Evolutionary conservation across 2,329 filamentous ascomycete genomes (phyloP).

Genomic region (Aspergillus pseudoterreus): DNA sequence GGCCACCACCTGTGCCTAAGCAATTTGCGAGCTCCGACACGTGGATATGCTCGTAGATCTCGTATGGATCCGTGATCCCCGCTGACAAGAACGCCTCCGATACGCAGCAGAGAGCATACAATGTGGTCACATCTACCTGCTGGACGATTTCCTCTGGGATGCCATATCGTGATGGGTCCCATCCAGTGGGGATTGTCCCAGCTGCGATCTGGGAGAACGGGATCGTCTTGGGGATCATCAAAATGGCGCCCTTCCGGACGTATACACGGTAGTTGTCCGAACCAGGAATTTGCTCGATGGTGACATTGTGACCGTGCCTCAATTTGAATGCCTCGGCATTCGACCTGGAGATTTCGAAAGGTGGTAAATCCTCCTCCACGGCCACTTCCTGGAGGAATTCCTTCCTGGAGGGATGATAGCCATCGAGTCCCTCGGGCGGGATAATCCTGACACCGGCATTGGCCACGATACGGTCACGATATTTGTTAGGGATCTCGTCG

Average conservation of each 20-base stretch:
- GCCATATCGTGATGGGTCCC: slow-evolving; percentile 91
- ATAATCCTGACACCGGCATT: slow-evolving; percentile 94
- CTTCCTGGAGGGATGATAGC: slow-evolving; percentile 50
- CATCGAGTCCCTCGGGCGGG: slow-evolving; percentile 71
- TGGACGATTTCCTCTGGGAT: slow-evolving; percentile 88
- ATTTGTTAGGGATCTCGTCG: slow-evolving; percentile 10
- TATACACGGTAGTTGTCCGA: slow-evolving; percentile 81
- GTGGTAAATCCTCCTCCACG: slow-evolving; percentile 56
- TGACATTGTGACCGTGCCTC: slow-evolving; percentile 32
- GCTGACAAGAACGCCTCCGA: slow-evolving; percentile 72
- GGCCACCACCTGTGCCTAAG: slow-evolving; percentile 93
- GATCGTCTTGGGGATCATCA: slow-evolving; percentile 52
- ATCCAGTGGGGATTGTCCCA: slow-evolving; percentile 65
- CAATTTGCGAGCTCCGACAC: slow-evolving; percentile 96
- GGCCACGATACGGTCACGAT: slow-evolving; percentile 62
- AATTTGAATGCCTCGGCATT: slow-evolving; percentile 16
- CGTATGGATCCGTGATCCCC: slow-evolving; percentile 95
- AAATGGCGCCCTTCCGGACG: slow-evolving; percentile 69
- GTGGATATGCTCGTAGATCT: slow-evolving; percentile 98
- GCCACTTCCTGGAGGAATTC: slow-evolving; percentile 94
- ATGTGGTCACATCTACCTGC: slow-evolving; percentile 15
- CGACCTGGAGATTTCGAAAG: slow-evolving; percentile 14
- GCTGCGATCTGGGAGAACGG: slow-evolving; percentile 16
- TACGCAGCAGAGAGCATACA: slow-evolving; percentile 19
- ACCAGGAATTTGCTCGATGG: slow-evolving; percentile 64